These are phyloP conservation scores for Mortierella sp. DNA, from an alignment of 371 early-diverging fungal genomes.

Conservation along the genomic window DNA sequence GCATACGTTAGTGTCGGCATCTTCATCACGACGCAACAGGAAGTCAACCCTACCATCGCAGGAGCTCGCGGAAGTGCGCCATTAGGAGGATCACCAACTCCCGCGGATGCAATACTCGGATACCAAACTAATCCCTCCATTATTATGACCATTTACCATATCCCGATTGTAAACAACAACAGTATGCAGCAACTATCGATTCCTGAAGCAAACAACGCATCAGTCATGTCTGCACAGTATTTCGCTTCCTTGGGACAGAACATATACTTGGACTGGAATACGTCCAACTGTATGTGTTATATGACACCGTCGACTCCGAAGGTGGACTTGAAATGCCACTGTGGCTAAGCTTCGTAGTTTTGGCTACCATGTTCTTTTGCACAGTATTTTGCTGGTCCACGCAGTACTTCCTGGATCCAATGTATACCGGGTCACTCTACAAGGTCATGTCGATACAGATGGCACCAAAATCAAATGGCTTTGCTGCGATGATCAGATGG, in stretches of 20 bases:
- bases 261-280: conserved; percentile 11
- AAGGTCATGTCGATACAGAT: conserved; percentile 6
- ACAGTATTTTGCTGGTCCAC: background rate
- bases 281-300: background rate
- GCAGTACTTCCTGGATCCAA: conserved; percentile 1
- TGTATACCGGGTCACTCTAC: conserved; percentile 15
- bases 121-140: background rate
- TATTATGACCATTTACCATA: background rate
- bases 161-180: background rate
- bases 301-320: background rate
- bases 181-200: background rate
- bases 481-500: conserved; percentile 5
- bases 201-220: background rate
- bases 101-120: too few relatives aligned
- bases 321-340: conserved; percentile 12
- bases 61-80: background rate
- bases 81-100: background rate
- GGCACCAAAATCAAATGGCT: background rate
- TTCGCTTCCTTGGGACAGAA: conserved; percentile 25
- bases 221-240: background rate
- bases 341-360: background rate
- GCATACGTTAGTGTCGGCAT: background rate
- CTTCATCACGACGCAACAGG: background rate
- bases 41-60: background rate
- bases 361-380: background rate